Conservation (phyloP, 2,329 filamentous ascomycete species). For the Phialocephala subalpina region DNA sequence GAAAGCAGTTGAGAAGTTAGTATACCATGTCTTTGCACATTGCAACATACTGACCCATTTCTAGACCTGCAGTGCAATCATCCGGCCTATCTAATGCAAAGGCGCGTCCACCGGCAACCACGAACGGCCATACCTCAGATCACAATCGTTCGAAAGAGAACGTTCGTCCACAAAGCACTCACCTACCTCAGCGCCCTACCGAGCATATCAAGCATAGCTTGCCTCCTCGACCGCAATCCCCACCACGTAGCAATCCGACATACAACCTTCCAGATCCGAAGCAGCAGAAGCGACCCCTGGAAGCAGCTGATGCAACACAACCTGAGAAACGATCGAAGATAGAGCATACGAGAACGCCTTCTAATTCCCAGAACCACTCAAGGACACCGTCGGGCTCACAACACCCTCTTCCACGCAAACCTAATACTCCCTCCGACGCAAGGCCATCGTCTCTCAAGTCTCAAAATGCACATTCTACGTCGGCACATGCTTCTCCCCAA, state of each 20-base stretch:
- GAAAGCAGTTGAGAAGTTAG: slow-evolving; percentile 17
- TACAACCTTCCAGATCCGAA: slow-evolving; percentile 27
- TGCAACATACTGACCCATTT: slow-evolving; percentile 23
- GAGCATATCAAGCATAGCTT: slow-evolving; percentile 36
- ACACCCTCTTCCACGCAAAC: slow-evolving; percentile 27
- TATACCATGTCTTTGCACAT: not conserved
- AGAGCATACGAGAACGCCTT: slow-evolving; percentile 29
- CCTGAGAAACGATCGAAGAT: slow-evolving; percentile 42
- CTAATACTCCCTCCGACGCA: slow-evolving; percentile 26
- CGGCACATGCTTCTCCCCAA: slow-evolving; percentile 24
- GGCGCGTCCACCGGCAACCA: slow-evolving; percentile 22
- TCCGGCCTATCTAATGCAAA: slow-evolving; percentile 24
- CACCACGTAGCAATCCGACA: slow-evolving; percentile 28
- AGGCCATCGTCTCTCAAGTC: slow-evolving; percentile 29
- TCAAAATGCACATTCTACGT: slow-evolving; percentile 21
- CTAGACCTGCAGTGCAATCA: slow-evolving; percentile 26
- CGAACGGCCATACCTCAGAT: slow-evolving; percentile 32
- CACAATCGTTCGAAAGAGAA: slow-evolving; percentile 18
- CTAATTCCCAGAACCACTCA: slow-evolving; percentile 25
- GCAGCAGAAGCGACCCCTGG: slow-evolving; percentile 39
- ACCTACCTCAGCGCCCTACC: slow-evolving; percentile 15
- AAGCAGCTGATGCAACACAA: slow-evolving; percentile 34
- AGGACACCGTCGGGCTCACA: slow-evolving; percentile 23
- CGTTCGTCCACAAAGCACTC: slow-evolving; percentile 14
- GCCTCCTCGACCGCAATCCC: slow-evolving; percentile 41